Conservation (phyloP, 2,329 filamentous ascomycete species). For the Colletotrichum lindemuthianum region DNA sequence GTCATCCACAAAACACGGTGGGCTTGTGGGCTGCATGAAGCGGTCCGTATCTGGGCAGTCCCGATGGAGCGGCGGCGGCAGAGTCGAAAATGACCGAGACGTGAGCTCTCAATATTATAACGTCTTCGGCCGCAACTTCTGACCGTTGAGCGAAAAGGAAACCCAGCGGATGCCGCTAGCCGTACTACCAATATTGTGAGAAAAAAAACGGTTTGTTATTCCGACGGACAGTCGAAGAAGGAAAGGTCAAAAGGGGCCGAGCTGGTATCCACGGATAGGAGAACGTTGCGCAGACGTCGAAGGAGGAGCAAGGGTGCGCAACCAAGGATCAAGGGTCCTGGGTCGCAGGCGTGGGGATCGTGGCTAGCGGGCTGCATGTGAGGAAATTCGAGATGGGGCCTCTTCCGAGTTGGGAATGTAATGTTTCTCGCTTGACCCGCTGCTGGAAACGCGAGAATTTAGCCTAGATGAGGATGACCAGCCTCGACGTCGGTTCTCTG, state of each 20-base stretch:
- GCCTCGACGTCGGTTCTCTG: neutral
- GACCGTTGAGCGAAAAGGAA: too few relatives aligned
- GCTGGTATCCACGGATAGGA: slow-evolving; percentile 4
- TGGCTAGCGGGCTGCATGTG: slow-evolving; percentile 29
- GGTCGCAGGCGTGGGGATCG: slow-evolving; percentile 24
- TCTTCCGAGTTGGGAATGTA: slow-evolving; percentile 30
- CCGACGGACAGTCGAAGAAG: neutral
- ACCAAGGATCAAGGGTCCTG: slow-evolving; percentile 28
- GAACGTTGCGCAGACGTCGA: neutral
- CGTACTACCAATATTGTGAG: too few relatives aligned
- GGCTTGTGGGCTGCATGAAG: slow-evolving; percentile 31
- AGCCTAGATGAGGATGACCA: slow-evolving; percentile 16
- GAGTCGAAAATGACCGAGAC: slow-evolving; percentile 2
- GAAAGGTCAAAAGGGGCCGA: slow-evolving; percentile 14
- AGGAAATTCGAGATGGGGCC: slow-evolving; percentile 31
- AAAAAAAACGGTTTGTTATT: neutral
- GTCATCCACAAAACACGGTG: slow-evolving; percentile 1
- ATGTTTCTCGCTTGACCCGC: slow-evolving; percentile 33
- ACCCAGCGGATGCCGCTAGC: too few relatives aligned
- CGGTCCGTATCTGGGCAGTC: slow-evolving; percentile 22
- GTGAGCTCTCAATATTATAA: neutral
- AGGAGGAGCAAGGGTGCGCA: slow-evolving; percentile 9
- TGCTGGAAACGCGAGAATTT: slow-evolving; percentile 17
- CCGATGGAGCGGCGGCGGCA: neutral
- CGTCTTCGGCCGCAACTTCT: too few relatives aligned